Conservation (phyloP, 2,329 filamentous ascomycete species). For the Pseudogymnoascus sp. region DNA sequence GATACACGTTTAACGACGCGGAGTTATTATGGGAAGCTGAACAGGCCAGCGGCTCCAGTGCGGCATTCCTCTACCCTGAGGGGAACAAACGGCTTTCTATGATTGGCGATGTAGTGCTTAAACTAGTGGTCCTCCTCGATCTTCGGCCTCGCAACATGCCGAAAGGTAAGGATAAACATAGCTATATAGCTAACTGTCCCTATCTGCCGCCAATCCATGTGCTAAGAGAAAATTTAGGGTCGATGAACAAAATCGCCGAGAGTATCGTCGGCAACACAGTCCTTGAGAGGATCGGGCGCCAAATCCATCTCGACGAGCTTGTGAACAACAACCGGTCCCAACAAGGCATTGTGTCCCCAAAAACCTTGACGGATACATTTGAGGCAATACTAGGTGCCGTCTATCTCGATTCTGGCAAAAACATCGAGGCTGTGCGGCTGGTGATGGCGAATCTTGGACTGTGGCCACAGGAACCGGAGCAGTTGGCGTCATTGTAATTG, state of each 20-base stretch:
- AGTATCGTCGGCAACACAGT: background rate
- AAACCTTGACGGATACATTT: background rate
- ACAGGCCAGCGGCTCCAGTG: background rate
- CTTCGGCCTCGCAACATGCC: background rate
- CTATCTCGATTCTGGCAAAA: background rate
- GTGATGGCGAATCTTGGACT: background rate
- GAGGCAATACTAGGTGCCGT: background rate
- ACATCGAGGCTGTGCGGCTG: background rate
- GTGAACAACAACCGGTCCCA: conserved; percentile 12
- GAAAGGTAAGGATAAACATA: background rate
- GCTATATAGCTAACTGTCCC: background rate
- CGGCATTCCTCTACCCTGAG: background rate
- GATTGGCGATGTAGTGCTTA: background rate
- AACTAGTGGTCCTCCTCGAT: background rate
- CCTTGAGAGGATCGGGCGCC: conserved; percentile 9
- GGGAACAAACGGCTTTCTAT: background rate
- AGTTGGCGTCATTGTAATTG: background rate
- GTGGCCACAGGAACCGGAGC: background rate
- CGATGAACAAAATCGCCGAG: background rate
- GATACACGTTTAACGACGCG: background rate
- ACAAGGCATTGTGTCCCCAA: background rate
- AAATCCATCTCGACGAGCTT: background rate
- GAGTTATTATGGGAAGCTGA: background rate
- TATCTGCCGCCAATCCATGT: background rate
- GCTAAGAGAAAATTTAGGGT: background rate